Base-by-base conservation (phyloP, 371 early-diverging fungal species). In the Globomyces sp. region DNA sequence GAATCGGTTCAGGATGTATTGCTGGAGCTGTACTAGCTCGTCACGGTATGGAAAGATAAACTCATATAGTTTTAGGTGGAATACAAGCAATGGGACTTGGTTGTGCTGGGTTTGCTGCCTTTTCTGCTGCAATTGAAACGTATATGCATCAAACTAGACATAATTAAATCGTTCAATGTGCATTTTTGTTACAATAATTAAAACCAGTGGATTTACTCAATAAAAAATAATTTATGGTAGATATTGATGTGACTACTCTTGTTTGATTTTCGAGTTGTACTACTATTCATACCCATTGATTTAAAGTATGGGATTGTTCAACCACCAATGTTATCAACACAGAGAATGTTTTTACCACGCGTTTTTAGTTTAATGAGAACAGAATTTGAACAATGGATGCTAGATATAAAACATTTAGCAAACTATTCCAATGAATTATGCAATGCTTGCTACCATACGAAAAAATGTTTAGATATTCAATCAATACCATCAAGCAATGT, bases 31-130 rank as follows among this genome's bases (percentile, higher is more conserved):
- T 87, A 8, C 76, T 98, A 68, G 93, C 93, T 11, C 87, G 89
- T 5, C 85, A 82, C 75, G 82, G 86, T 81, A 61, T 47, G 66
- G 4, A 24, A 24, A 24, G 24, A 24, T 24, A 24, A 24, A 24
- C 5, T 39, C 4, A 9, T 34, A 6, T 47, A 49, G 36, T 60
- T 6, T 10, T 77, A 78, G 85, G 88, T 53, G 94, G 94, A 34
- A 91, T 89, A 48, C 84, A 89, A 60, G 91, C 89, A 6, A 84
- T 87, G 68, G 85, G 41, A 10, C 2, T 63, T 83, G 98, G 98
- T 61, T 96, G 97, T 70, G 92, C 86, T 41, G 92, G 94, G 37
- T 96, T 98, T 81, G 96, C 95, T 1, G 93, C 94, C 11, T 98
- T 98, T 73, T 92, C 93, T 34, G 87, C 89, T 6, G 95, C 92